Percentiles rank a stretch among this genome's conserved stretches.
Conservation (phyloP, 176 grass and related monocot genomes). For the Zoysia pacifica region DNA sequence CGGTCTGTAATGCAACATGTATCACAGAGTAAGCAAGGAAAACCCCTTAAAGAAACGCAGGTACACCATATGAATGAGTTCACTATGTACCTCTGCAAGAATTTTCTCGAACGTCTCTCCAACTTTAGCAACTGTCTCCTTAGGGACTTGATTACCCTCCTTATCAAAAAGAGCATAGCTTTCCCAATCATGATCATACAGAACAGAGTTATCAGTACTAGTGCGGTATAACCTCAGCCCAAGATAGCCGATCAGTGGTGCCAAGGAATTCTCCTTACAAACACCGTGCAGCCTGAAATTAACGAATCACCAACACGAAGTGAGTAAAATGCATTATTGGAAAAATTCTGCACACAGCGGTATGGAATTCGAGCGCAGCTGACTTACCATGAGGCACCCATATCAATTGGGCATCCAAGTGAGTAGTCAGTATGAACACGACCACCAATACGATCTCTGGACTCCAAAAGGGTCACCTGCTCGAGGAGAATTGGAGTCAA, state of each 20-base stretch:
- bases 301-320: neutral
- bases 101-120: conserved; percentile 81
- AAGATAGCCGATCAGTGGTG: conserved; percentile 77
- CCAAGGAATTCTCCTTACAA: conserved; percentile 89
- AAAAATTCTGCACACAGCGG: neutral
- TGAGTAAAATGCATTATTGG: neutral
- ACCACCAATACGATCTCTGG: conserved; percentile 76
- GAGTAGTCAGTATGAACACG: conserved; percentile 80
- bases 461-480: conserved; percentile 89
- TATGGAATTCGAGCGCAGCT: neutral
- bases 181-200: conserved; percentile 96
- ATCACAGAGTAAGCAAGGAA: neutral
- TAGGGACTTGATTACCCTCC: conserved; percentile 64
- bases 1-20: conserved; percentile 45
- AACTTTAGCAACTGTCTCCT: conserved; percentile 69
- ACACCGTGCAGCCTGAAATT: conserved; percentile 75
- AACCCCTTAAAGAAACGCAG: neutral
- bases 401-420: conserved; percentile 91
- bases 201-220: conserved; percentile 86
- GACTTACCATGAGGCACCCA: conserved; percentile 95
- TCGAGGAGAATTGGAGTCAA: neutral
- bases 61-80: neutral
- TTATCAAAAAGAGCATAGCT: conserved; percentile 92
- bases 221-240: conserved; percentile 87
- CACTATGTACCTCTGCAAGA: conserved; percentile 67